These are phyloP conservation scores for Quercus cerris DNA, from an alignment of 306 rosid species.

Conservation along the genomic window DNA sequence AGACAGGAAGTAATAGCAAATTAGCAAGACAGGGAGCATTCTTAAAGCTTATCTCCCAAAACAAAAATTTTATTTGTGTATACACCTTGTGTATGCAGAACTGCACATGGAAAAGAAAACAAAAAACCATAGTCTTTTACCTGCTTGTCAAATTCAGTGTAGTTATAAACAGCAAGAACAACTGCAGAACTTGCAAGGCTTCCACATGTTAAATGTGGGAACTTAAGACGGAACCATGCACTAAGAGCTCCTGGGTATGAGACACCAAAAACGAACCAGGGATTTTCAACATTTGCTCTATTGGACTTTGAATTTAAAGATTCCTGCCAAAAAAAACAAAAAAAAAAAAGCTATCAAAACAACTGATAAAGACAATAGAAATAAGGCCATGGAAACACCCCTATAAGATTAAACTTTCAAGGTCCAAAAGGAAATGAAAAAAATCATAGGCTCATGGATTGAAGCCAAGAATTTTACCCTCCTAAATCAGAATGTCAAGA, in stretches of 20 bases:
- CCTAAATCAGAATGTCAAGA: not conserved
- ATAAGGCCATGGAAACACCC: not conserved
- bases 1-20: no score
- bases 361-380: not conserved
- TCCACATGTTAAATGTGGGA: constrained; percentile 96
- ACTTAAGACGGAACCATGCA: constrained; percentile 97
- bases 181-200: constrained; percentile 98
- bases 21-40: no score
- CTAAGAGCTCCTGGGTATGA: constrained; percentile 96
- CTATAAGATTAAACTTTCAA: not conserved
- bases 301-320: constrained; percentile 62
- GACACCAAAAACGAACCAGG: constrained; percentile 82
- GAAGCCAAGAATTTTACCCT: not conserved
- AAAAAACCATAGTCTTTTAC: no score
- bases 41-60: no score
- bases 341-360: not conserved
- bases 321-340: constrained; percentile 45
- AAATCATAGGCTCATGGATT: not conserved
- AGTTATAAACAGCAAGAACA: no score
- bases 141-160: no score
- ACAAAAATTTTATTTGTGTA: no score
- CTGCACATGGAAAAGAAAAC: no score
- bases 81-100: no score
- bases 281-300: constrained; percentile 50
- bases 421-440: not conserved